A percentile compares a stretch with the other conserved stretches of the same genome.
These are phyloP conservation scores for Leptographium radiaticola DNA, from an alignment of 2,329 filamentous ascomycete genomes.

Conservation along the genomic window DNA sequence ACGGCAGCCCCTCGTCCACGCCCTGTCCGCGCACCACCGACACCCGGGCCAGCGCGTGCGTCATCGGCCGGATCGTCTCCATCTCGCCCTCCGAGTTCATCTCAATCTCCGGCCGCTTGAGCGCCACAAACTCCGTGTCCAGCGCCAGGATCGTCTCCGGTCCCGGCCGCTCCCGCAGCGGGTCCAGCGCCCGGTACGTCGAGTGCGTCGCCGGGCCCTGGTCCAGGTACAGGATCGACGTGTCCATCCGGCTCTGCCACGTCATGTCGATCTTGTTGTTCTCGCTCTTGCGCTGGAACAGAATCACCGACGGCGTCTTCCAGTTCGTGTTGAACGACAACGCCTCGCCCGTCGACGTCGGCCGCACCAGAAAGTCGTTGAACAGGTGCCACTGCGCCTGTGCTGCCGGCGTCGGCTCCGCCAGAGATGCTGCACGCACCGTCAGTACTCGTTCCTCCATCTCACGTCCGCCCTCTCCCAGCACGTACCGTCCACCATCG, in stretches of 20 bases:
- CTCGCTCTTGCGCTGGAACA: constrained; percentile 70
- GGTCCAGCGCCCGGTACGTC: constrained; percentile 47
- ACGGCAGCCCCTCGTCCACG: constrained; percentile 65
- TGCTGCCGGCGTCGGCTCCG: constrained; percentile 42
- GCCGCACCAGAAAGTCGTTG: constrained; percentile 88
- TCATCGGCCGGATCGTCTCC: constrained; percentile 81
- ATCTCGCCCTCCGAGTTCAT: constrained; percentile 90
- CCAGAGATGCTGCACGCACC: constrained; percentile 43
- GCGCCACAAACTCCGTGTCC: constrained; percentile 90
- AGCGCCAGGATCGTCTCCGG: constrained; percentile 70
- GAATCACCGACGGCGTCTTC: constrained; percentile 82
- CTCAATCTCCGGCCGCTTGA: constrained; percentile 88
- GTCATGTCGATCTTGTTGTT: constrained; percentile 72
- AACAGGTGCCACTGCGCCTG: constrained; percentile 85
- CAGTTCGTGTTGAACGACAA: constrained; percentile 79
- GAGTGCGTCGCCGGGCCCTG: constrained; percentile 35
- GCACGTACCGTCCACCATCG: constrained; percentile 68
- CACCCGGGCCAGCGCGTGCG: constrained; percentile 82
- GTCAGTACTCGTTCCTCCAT: not conserved
- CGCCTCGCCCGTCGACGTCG: constrained; percentile 63
- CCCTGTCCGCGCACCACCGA: constrained; percentile 78
- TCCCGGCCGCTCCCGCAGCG: constrained; percentile 50
- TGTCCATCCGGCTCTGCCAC: constrained; percentile 80
- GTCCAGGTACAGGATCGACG: constrained; percentile 70
- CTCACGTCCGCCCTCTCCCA: not conserved